A percentile compares a stretch with the other conserved stretches of the same genome.
Evolutionary conservation across 2,329 filamentous ascomycete genomes (phyloP).

Genomic region (Fusarium fracticaudum): DNA sequence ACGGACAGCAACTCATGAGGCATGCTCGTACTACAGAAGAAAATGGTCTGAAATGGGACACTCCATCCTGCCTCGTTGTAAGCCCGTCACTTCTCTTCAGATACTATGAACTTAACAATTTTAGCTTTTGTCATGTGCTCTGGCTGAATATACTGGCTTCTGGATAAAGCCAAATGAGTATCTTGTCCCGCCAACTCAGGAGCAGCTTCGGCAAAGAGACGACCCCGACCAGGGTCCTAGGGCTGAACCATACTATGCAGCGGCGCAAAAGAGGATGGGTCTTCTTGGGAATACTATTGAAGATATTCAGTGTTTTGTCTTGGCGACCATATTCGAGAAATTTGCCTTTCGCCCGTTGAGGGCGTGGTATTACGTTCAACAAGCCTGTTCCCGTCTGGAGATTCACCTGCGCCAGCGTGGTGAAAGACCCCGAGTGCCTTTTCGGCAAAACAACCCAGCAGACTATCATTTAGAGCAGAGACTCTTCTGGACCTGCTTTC

Average conservation of each 20-base stretch:
- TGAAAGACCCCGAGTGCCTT: neutral
- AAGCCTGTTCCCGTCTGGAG: constrained; percentile 23
- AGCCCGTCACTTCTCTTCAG: neutral
- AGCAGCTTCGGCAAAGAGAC: neutral
- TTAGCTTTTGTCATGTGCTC: constrained; percentile 12
- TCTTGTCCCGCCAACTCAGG: neutral
- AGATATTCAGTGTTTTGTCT: constrained; percentile 42
- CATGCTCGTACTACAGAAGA: constrained; percentile 28
- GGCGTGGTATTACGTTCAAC: constrained; percentile 37
- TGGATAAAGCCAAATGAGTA: constrained; percentile 2
- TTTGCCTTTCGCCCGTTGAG: constrained; percentile 32
- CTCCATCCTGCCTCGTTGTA: constrained; percentile 35
- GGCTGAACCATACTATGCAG: constrained; percentile 36
- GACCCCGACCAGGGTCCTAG: neutral
- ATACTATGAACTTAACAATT: neutral
- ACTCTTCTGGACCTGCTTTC: constrained; percentile 38
- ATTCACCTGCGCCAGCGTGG: constrained; percentile 3
- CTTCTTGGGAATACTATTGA: constrained; percentile 29
- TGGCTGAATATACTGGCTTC: neutral
- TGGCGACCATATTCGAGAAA: constrained; percentile 37
- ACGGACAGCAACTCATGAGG: constrained; percentile 20
- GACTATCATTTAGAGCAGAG: constrained; percentile 31
- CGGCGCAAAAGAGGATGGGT: constrained; percentile 36
- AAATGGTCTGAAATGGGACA: constrained; percentile 33
- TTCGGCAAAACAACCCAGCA: neutral